A percentile compares a stretch with the other conserved stretches of the same genome.
These are phyloP conservation scores for Neurospora africana DNA, from an alignment of 495 filamentous ascomycete species.

Conservation along the genomic window DNA sequence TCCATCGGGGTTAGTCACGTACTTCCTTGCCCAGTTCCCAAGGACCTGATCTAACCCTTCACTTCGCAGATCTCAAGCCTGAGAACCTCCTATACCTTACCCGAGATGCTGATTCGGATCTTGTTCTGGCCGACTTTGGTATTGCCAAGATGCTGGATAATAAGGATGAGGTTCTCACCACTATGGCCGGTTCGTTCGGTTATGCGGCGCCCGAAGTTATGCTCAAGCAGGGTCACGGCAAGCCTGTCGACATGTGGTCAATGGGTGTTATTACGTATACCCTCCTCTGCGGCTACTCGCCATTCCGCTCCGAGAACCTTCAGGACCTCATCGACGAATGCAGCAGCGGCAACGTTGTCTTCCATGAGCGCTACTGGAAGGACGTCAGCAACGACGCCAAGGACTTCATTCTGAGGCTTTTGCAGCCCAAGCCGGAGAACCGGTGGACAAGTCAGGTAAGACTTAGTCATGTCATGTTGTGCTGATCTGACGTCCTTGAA, in stretches of 20 bases:
- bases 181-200: conserved; percentile 97
- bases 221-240: conserved; percentile 94
- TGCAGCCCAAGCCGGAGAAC: conserved; percentile 68
- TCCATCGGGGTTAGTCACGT: conserved; percentile 68
- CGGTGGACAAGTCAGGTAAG: conserved; percentile 68
- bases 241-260: conserved; percentile 99
- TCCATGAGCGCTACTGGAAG: conserved; percentile 98
- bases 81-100: conserved; percentile 96
- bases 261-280: conserved; percentile 98
- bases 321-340: conserved; percentile 94
- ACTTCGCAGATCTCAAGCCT: conserved; percentile 75
- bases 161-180: conserved; percentile 82
- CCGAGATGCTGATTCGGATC: conserved; percentile 58
- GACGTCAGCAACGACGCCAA: conserved; percentile 95
- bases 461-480: conserved; percentile 1
- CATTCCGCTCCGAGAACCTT: conserved; percentile 90
- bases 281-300: conserved; percentile 96
- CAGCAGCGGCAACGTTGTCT: conserved; percentile 76
- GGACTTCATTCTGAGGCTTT: conserved; percentile 75
- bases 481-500: conserved; percentile 5
- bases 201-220: conserved; percentile 98
- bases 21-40: background rate
- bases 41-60: background rate
- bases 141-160: conserved; percentile 97
- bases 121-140: conserved; percentile 95